A percentile compares a stretch with the other conserved stretches of the same genome.
Conservation (phyloP, 2,329 filamentous ascomycete species). For the Talaromyces rugulosus region DNA sequence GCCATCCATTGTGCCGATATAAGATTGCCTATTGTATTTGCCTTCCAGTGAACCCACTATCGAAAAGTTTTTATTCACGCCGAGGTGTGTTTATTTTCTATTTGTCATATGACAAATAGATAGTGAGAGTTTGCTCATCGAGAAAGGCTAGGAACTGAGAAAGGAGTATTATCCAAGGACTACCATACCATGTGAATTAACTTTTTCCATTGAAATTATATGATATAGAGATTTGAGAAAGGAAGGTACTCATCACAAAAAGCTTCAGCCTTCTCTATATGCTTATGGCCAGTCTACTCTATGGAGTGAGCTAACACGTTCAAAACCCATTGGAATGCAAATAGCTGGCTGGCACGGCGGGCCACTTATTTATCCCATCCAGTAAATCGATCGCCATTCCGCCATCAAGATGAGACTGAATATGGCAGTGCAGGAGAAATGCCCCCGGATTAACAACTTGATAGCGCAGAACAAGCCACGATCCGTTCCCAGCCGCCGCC, state of each 20-base stretch:
- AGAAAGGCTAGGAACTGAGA: background rate
- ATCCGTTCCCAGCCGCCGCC: conserved; percentile 22
- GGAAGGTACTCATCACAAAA: background rate
- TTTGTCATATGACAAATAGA: background rate
- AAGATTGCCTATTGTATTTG: background rate
- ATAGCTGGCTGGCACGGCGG: conserved; percentile 23
- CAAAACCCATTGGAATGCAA: conserved; percentile 11
- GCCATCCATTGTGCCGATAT: background rate
- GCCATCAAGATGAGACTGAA: conserved; percentile 50
- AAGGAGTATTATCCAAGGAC: background rate
- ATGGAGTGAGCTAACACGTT: background rate
- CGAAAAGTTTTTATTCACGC: background rate
- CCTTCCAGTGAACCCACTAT: background rate
- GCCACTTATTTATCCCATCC: conserved; percentile 36
- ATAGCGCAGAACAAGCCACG: conserved; percentile 52
- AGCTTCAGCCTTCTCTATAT: background rate
- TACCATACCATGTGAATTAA: background rate
- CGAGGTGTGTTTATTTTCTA: background rate
- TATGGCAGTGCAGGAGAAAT: conserved; percentile 55
- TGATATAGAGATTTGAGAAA: background rate
- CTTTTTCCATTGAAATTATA: background rate
- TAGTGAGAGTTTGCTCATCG: background rate
- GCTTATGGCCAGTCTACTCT: background rate
- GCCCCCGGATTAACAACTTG: conserved; percentile 51
- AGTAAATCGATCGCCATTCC: conserved; percentile 54